Evolutionary conservation across 2,329 filamentous ascomycete genomes (phyloP).

Genomic region (Epichloe brachyelytri): DNA sequence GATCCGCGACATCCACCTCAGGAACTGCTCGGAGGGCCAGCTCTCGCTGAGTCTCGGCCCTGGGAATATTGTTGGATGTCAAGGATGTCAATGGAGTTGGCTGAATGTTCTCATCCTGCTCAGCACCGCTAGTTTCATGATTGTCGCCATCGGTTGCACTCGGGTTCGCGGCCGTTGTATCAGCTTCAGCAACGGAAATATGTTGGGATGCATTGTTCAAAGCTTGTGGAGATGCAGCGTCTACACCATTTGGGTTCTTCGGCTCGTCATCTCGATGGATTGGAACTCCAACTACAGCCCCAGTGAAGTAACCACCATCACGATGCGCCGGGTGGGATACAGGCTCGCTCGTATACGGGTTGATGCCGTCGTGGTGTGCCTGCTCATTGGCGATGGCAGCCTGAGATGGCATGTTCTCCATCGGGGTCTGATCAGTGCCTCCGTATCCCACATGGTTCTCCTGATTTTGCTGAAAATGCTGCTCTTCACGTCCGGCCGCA

Average conservation of each 20-base stretch:
- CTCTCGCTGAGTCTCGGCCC: slow-evolving; percentile 13
- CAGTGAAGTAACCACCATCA: slow-evolving; percentile 9
- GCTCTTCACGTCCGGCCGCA: slow-evolving; percentile 18
- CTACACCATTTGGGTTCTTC: background rate
- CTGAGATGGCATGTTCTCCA: slow-evolving; percentile 36
- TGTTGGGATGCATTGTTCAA: background rate
- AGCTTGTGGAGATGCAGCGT: background rate
- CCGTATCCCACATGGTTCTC: slow-evolving; percentile 28
- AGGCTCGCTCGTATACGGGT: slow-evolving; percentile 41
- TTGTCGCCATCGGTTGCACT: slow-evolving; percentile 4
- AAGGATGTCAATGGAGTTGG: slow-evolving; percentile 6
- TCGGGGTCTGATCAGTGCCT: slow-evolving; percentile 29
- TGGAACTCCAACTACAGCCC: slow-evolving; percentile 8
- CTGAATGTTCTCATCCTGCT: slow-evolving; percentile 6
- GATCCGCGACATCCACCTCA: slow-evolving; percentile 8
- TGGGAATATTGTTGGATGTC: slow-evolving; percentile 7
- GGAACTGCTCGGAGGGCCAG: slow-evolving; percentile 8
- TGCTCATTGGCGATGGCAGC: slow-evolving; percentile 37
- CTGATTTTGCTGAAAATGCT: background rate
- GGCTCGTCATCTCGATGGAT: slow-evolving; percentile 8
- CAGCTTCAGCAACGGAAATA: background rate
- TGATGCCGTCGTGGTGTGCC: slow-evolving; percentile 41
- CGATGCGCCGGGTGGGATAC: slow-evolving; percentile 12
- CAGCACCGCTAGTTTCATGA: slow-evolving; percentile 6
- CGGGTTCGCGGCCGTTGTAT: background rate